Evolutionary conservation across 176 grass and related monocot species (phyloP), one percentile per base, ranked within the genome.

Genomic region (Calamus simplicifolius): DNA sequence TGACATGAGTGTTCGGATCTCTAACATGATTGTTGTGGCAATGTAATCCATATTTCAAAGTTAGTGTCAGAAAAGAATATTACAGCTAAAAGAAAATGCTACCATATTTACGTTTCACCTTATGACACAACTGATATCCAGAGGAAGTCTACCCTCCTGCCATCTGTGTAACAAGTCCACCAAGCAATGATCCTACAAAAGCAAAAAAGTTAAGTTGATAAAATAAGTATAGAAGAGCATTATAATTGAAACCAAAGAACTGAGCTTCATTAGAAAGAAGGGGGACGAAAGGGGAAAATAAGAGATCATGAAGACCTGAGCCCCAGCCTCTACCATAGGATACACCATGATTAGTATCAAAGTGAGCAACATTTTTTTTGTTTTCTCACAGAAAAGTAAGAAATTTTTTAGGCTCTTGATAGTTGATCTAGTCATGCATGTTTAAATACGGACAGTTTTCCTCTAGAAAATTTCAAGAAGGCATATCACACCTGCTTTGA

Each of bases 151-250:
- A 58, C 83, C 83, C 71, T 90, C 86, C 27, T 85, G 83, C 86
- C 92, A 96, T 69, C 72, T 76, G 56, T 90, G 68, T 66, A 90
- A 74, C 62, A 96, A 62, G 61, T 96, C 92, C 4, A 87, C 82
- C 71, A 90, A 63, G 18, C 86, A 90, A 62, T 96, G 92, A 48
- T 90, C 86, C 91, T 96, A 49, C n/a, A 27, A 81, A 43, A 70
- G 54, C 21, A 5, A 69, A 52, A 62, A 56, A 16, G 52, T 19
- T 49, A 43, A 52, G 35, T 49, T n/a, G 28, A 55, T 25, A 5
- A 51, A 57, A 49, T 23, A 12, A 7, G 15, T 3, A 59, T 19
- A 43, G 16, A 38, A 21, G 31, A 18, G 28, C 16, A 77, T 52
- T 18, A 17, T 52, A 15, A 48, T 14, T 29, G 7, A 73, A 0